Conservation (phyloP, 805 yeast species). For the Yueomyces sinensis region DNA sequence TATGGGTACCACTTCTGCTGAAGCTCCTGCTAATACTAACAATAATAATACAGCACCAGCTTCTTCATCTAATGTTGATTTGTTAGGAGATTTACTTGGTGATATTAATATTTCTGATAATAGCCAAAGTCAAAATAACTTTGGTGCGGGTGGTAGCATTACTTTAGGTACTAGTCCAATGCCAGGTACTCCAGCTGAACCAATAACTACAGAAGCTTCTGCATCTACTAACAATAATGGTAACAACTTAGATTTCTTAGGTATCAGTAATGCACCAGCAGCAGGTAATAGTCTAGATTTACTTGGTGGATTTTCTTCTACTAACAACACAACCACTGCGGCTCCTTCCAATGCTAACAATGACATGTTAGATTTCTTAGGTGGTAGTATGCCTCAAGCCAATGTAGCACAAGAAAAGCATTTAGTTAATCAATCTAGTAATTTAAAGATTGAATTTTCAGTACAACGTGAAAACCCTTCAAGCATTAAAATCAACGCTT, state of each 20-base stretch:
- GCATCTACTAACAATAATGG: background rate
- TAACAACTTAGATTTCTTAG: conserved; percentile 5
- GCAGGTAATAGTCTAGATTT: background rate
- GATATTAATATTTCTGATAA: conserved; percentile 45
- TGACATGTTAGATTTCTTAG: background rate
- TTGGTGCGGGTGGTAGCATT: conserved; percentile 22
- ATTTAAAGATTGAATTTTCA: conserved; percentile 37
- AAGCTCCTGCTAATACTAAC: conserved; percentile 2
- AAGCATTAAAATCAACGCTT: conserved; percentile 31
- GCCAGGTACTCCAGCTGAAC: conserved; percentile 9
- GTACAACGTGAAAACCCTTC: conserved; percentile 25
- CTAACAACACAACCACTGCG: background rate
- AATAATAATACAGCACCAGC: conserved; percentile 1
- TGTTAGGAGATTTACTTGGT: conserved; percentile 57
- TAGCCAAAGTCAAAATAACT: conserved; percentile 12
- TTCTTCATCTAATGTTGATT: conserved; percentile 17
- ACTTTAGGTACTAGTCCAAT: conserved; percentile 17
- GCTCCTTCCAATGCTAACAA: background rate
- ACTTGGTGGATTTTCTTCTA: background rate
- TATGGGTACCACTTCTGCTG: conserved; percentile 6
- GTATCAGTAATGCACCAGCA: conserved; percentile 1
- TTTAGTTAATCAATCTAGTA: conserved; percentile 30
- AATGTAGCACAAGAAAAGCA: conserved; percentile 7
- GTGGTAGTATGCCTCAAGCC: conserved; percentile 1
- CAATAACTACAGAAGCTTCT: conserved; percentile 4